Conservation (phyloP, 331 rosid genomes). For the Malus hybrid region DNA sequence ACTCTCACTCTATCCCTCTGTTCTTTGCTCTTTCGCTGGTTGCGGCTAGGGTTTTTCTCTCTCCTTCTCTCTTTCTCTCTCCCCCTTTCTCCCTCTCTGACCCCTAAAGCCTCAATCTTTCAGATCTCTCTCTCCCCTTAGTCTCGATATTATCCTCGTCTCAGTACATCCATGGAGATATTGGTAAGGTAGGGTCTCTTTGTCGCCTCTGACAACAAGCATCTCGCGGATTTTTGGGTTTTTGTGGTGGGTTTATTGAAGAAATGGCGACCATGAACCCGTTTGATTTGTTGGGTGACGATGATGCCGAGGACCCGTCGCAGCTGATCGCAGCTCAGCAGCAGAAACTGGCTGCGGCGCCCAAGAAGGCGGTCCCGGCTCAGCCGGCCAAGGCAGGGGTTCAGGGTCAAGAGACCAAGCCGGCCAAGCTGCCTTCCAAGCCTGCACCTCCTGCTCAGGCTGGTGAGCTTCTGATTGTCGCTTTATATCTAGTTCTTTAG, state of each 20-base stretch:
- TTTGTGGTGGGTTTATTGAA: slow-evolving; percentile 6
- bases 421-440: slow-evolving; percentile 73
- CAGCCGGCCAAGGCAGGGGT: slow-evolving; percentile 26
- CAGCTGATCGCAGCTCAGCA: slow-evolving; percentile 59
- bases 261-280: slow-evolving; percentile 88
- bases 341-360: slow-evolving; percentile 35
- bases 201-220: slow-evolving; percentile 20
- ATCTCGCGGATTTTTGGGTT: slow-evolving; percentile 11
- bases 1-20: neutral
- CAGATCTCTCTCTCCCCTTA: slow-evolving; percentile 11
- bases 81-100: neutral
- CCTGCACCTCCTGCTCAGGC: slow-evolving; percentile 85
- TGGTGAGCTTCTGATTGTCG: slow-evolving; percentile 35
- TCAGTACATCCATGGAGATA: slow-evolving; percentile 26
- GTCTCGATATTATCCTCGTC: neutral
- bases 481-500: neutral
- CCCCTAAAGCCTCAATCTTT: slow-evolving; percentile 5
- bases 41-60: slow-evolving; percentile 69
- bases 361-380: slow-evolving; percentile 42
- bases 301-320: slow-evolving; percentile 84
- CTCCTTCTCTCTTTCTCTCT: neutral
- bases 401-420: slow-evolving; percentile 31
- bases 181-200: slow-evolving; percentile 25
- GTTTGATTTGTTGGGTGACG: slow-evolving; percentile 83
- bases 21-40: slow-evolving; percentile 29